Conservation (phyloP, 805 yeast species). For the Candida chauliodis region DNA sequence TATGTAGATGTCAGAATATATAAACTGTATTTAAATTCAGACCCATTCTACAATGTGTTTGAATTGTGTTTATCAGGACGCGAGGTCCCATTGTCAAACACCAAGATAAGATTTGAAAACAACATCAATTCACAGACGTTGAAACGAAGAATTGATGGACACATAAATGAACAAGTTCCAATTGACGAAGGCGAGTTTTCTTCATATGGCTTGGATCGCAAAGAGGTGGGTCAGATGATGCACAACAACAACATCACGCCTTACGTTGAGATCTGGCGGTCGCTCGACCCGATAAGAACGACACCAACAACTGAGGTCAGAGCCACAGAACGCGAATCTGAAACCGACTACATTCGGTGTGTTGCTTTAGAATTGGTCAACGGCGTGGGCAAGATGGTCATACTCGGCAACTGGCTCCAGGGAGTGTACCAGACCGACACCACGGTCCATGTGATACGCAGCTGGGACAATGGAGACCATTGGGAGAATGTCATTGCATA, state of each 20-base stretch:
- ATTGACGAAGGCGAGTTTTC: slow-evolving; percentile 40
- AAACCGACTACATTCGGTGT: slow-evolving; percentile 4
- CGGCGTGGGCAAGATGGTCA: slow-evolving; percentile 40
- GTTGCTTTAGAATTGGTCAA: slow-evolving; percentile 7
- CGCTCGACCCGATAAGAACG: slow-evolving; percentile 37
- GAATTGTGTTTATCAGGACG: slow-evolving; percentile 60
- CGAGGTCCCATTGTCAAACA: slow-evolving; percentile 36
- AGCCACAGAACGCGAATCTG: slow-evolving; percentile 18
- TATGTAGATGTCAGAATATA: slow-evolving; percentile 46
- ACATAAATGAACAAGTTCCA: slow-evolving; percentile 15
- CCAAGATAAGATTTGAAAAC: slow-evolving; percentile 37
- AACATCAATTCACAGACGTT: slow-evolving; percentile 39
- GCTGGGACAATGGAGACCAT: slow-evolving; percentile 13
- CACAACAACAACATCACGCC: slow-evolving; percentile 37
- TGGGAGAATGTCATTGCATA: slow-evolving; percentile 27
- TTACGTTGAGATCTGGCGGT: slow-evolving; percentile 55
- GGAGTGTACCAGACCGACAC: slow-evolving; percentile 37
- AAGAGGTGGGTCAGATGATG: slow-evolving; percentile 49
- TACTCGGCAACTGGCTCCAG: slow-evolving; percentile 51
- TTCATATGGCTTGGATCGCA: slow-evolving; percentile 35
- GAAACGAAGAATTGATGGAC: slow-evolving; percentile 2
- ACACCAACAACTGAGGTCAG: slow-evolving; percentile 25
- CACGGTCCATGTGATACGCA: slow-evolving; percentile 23
- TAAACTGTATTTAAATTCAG: slow-evolving; percentile 6
- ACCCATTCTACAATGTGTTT: slow-evolving; percentile 29